phyloP scores from a whole-genome alignment of 495 filamentous ascomycete species.

The Daldinia vernicosa region DNA sequence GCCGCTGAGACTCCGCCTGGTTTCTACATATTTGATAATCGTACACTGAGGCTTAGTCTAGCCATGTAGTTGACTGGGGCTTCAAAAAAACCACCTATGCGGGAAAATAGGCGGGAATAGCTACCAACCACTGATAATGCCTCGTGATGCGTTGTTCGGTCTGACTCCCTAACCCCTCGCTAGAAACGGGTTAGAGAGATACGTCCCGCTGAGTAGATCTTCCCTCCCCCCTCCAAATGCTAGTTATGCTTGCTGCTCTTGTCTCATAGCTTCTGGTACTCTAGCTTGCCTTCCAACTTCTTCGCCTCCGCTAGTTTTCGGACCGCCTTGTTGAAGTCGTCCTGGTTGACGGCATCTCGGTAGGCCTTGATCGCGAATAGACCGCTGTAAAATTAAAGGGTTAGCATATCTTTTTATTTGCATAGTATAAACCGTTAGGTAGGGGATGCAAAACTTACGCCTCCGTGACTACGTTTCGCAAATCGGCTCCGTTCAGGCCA shows the following conservation, averaged over 20 bases:
- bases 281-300: conserved; percentile 97
- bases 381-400: conserved; percentile 64
- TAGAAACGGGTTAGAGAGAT: neutral
- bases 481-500: conserved; percentile 94
- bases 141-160: conserved; percentile 13
- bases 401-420: conserved; percentile 24
- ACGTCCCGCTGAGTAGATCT: neutral
- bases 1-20: neutral
- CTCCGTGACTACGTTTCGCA: conserved; percentile 98
- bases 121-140: conserved; percentile 2
- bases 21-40: conserved; percentile 22
- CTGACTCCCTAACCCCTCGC: neutral
- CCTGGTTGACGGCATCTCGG: conserved; percentile 92
- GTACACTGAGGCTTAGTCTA: conserved; percentile 25
- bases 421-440: neutral
- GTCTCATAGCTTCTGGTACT: conserved; percentile 94
- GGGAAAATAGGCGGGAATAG: neutral
- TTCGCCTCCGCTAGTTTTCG: conserved; percentile 96
- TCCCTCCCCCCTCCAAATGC: neutral
- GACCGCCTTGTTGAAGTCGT: conserved; percentile 99
- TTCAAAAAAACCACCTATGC: neutral
- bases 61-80: neutral
- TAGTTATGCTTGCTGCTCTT: neutral
- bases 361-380: conserved; percentile 98
- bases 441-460: conserved; percentile 71